Percentiles rank a stretch among this genome's conserved stretches.
Evolutionary conservation across 352 stramenopile genomes (phyloP).

Genomic region (Phytophthora melonis): DNA sequence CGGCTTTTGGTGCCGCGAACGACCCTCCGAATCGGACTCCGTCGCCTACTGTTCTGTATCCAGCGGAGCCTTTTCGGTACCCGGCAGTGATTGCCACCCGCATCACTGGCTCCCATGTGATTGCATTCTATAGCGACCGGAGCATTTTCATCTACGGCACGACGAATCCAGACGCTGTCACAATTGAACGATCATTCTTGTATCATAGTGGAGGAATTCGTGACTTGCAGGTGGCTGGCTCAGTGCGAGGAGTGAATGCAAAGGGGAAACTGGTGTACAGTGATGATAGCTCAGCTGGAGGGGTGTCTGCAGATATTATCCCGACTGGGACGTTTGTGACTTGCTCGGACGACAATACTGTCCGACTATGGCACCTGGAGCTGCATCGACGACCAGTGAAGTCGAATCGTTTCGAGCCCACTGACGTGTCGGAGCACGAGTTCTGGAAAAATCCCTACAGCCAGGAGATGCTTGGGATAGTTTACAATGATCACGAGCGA

Average conservation of each 20-base stretch:
- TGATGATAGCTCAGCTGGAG: conserved; percentile 23
- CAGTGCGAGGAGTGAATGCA: conserved; percentile 55
- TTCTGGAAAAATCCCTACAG: conserved; percentile 76
- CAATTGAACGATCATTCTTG: conserved; percentile 78
- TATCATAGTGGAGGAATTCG: conserved; percentile 81
- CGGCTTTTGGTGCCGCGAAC: conserved; percentile 67
- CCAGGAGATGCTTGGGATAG: conserved; percentile 73
- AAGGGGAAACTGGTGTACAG: conserved; percentile 71
- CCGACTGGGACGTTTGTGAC: conserved; percentile 85
- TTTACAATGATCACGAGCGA: conserved; percentile 64
- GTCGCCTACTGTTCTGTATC: conserved; percentile 46
- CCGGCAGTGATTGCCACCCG: conserved; percentile 66
- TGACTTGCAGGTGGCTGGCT: conserved; percentile 68
- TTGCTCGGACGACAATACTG: conserved; percentile 87
- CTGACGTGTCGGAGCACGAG: conserved; percentile 25
- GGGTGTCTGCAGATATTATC: conserved; percentile 24
- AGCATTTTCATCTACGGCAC: conserved; percentile 86
- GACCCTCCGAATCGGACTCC: conserved; percentile 6
- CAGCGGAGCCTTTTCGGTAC: conserved; percentile 62
- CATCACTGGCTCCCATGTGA: conserved; percentile 66
- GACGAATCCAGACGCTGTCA: conserved; percentile 52
- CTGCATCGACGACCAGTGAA: conserved; percentile 55
- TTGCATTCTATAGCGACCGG: conserved; percentile 82
- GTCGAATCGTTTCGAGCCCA: conserved; percentile 38
- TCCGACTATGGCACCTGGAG: conserved; percentile 90